These are phyloP conservation scores for Neofusicoccum umdonicola DNA, from an alignment of 2,329 filamentous ascomycete species.

Conservation along the genomic window DNA sequence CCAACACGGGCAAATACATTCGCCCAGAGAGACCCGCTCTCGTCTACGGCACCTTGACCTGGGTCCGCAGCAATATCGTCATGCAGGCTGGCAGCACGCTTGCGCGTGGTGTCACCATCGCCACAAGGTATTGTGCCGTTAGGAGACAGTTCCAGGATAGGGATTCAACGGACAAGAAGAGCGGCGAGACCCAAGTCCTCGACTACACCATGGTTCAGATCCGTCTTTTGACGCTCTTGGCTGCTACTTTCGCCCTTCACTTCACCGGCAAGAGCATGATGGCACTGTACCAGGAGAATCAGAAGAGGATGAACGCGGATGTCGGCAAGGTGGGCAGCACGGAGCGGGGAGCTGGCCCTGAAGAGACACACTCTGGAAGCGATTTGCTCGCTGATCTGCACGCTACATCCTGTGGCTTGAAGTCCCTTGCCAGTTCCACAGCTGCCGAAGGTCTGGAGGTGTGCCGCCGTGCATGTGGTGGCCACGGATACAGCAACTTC, in stretches of 20 bases:
- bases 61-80: slow-evolving; percentile 71
- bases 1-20: slow-evolving; percentile 65
- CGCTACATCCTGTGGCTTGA: slow-evolving; percentile 73
- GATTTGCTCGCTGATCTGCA: slow-evolving; percentile 72
- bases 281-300: slow-evolving; percentile 68
- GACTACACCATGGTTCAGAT: slow-evolving; percentile 82
- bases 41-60: slow-evolving; percentile 74
- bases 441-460: slow-evolving; percentile 73
- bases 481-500: slow-evolving; percentile 73
- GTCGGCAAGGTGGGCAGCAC: slow-evolving; percentile 42
- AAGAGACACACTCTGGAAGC: slow-evolving; percentile 64
- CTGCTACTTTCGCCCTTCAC: slow-evolving; percentile 73
- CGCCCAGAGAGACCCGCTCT: slow-evolving; percentile 65
- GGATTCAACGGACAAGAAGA: slow-evolving; percentile 58
- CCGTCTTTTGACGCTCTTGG: slow-evolving; percentile 68
- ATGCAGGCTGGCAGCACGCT: slow-evolving; percentile 69
- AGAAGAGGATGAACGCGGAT: slow-evolving; percentile 59
- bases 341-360: slow-evolving; percentile 61
- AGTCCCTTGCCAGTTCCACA: slow-evolving; percentile 68
- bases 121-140: slow-evolving; percentile 70
- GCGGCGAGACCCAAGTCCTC: slow-evolving; percentile 70
- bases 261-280: slow-evolving; percentile 79
- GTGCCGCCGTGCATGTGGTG: slow-evolving; percentile 72
- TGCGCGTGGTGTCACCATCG: slow-evolving; percentile 74
- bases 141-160: slow-evolving; percentile 76